Evolutionary conservation across 2,329 filamentous ascomycete species (phyloP), one percentile per base, ranked within the genome.

Genomic region (Cercospora canescens): DNA sequence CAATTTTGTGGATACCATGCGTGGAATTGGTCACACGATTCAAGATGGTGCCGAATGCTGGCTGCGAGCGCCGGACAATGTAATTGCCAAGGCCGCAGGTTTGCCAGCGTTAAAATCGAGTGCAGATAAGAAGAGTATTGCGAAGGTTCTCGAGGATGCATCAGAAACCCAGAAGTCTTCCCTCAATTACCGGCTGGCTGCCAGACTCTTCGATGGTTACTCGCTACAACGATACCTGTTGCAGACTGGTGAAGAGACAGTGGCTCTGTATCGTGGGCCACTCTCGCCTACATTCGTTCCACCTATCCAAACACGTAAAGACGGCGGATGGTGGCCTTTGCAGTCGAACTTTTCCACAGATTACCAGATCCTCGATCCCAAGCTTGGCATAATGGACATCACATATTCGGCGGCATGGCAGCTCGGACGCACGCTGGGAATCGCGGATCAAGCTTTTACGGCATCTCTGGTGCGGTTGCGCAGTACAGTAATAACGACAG

Each of bases 1-100:
- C 41, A 61, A 60, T 39, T 60, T 65, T 28, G 30, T 54, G 6
- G 45, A 65, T 35, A 55, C 63, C 6, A 65, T 65, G 56, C 39
- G 30, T 4, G 21, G 12, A 1, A 39, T 60, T 24, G 63, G 35
- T 7, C n/a, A 55, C 16, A 60, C n/a, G 1, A 45, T 65, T 14
- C 21, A 62, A 8, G 28, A 56, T 26, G 45, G 24, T n/a, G 48
- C 41, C 6, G 60, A 62, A 56, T 62, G 60, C 26, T 62, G 60
- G 60, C 50, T 62, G 5, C 60, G 60, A 37, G 60, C 50, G 14
- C 28, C 60, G 4, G 60, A 62, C 34, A 62, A 37, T 6, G 26
- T 41, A 2, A 54, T 62, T 4, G 11, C 37, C 12, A 37, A 30
- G 12, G 59, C 59, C 54, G 60, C 45, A 24, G 45, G 45, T 11